Evolutionary conservation across 371 early-diverging fungal genomes (phyloP), one percentile per base, ranked within the genome.

Genomic region (Syncephalastrum monosporum): DNA sequence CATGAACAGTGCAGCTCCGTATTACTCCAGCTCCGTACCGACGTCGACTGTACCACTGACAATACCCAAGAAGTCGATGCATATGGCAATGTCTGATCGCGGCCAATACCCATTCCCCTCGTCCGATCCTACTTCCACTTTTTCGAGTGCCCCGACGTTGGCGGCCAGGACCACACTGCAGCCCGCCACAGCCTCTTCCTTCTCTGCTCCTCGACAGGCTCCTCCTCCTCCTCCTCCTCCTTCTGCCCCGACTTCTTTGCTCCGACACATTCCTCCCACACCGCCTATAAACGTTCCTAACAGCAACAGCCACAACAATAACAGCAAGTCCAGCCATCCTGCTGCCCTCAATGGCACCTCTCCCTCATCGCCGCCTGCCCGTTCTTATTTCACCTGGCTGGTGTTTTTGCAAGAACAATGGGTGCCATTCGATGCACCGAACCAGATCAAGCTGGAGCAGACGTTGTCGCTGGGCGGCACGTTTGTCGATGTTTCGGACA

Each of bases 401-500:
- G 69, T 69, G 14, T 73, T 73, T 51, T 58, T 64, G 53, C 55
- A 73, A 21, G 69, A 67, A n/a, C 61, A 65, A 54, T 73, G 70
- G 73, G 63, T 62, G 5, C 73, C 70, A 1, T 69, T 73, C 60
- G 73, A 73, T 50, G 42, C 63, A 3, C 42, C 53, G 14, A 73
- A 73, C 23, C 68, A 73, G 46, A 43, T 47, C 24, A 69, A 69
- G 47, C 52, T 73, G 27, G 70, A 73, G 55, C 61, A 73, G 33
- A 69, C 74, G 1, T 50, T 73, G 5, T 57, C 59, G 8, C 44
- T 69, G n/a, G 65, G 65, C 41, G 67, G 73, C n/a, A 73, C 67
- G 5, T 73, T 73, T 69, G 70, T 73, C 5, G 70, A 73, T 43
- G 60, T 73, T 16, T 50, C 52, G 6, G 73, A 73, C 54, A 62